Conservation (phyloP, 2,329 filamentous ascomycete genomes). For the Colletotrichum sublineola region DNA sequence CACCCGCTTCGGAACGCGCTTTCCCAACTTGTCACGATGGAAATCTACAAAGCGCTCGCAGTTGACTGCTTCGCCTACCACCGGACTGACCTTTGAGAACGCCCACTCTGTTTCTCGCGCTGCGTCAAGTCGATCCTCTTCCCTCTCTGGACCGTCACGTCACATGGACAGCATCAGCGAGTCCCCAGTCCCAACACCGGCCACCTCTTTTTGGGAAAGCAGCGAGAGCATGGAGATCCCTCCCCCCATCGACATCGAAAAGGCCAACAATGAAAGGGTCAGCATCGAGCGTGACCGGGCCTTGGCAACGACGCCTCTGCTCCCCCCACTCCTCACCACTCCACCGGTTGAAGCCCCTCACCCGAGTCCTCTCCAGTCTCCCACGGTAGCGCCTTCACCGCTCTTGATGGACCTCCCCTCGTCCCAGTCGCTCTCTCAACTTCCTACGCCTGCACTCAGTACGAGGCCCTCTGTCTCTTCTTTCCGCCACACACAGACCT, state of each 20-base stretch:
- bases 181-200: slow-evolving; percentile 69
- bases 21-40: slow-evolving; percentile 66
- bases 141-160: slow-evolving; percentile 74
- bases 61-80: slow-evolving; percentile 72
- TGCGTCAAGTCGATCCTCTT: slow-evolving; percentile 83
- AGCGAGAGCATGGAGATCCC: slow-evolving; percentile 65
- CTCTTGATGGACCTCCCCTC: slow-evolving; percentile 55
- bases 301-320: slow-evolving; percentile 82
- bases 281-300: slow-evolving; percentile 70
- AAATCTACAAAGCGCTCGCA: slow-evolving; percentile 61
- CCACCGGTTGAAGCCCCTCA: slow-evolving; percentile 68
- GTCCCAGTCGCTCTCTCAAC: slow-evolving; percentile 61
- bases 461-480: slow-evolving; percentile 74
- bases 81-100: slow-evolving; percentile 86
- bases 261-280: slow-evolving; percentile 62
- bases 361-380: slow-evolving; percentile 88
- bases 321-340: slow-evolving; percentile 83
- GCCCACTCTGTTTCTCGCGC: slow-evolving; percentile 73
- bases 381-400: slow-evolving; percentile 76
- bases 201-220: slow-evolving; percentile 73
- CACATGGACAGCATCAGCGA: slow-evolving; percentile 63
- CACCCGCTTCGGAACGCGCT: slow-evolving; percentile 74
- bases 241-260: slow-evolving; percentile 65
- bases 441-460: slow-evolving; percentile 73
- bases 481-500: slow-evolving; percentile 60